Percentiles rank a stretch among this genome's conserved stretches.
phyloP scores from a whole-genome alignment of 2,329 filamentous ascomycete species.

The Fusarium goolgardi region DNA sequence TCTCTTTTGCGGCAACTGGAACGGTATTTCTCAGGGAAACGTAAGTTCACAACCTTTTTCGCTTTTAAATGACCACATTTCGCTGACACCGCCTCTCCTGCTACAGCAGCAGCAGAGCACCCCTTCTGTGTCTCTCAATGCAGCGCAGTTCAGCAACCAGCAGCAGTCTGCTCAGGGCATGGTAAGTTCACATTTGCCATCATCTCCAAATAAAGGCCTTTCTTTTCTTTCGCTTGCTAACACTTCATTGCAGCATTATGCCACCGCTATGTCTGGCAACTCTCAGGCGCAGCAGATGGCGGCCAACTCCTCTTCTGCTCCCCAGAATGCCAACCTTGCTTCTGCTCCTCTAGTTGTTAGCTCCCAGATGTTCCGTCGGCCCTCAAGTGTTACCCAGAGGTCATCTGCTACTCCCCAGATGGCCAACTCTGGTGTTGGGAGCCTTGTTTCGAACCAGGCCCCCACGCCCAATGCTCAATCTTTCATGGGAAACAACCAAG shows the following conservation, averaged over 20 bases:
- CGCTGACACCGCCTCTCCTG: neutral
- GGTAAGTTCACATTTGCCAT: neutral
- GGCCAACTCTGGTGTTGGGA: neutral
- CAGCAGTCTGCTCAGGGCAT: neutral
- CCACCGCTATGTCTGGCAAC: neutral
- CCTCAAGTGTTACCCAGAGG: neutral
- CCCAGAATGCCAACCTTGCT: neutral
- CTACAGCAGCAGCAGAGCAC: neutral
- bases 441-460: neutral
- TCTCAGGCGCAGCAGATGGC: neutral
- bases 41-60: neutral
- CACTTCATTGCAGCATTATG: neutral
- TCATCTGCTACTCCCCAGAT: neutral
- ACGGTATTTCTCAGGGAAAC: neutral
- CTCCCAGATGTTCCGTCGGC: neutral
- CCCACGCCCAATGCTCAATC: neutral
- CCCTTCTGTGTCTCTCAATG: neutral
- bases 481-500: neutral
- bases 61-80: neutral
- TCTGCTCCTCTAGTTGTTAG: constrained; percentile 1
- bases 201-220: neutral
- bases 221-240: constrained; percentile 4
- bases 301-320: neutral
- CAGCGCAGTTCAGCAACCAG: neutral
- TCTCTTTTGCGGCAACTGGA: neutral